phyloP scores from a whole-genome alignment of 768 basidiomycete genomes.

The Leucosporidium scottii region DNA sequence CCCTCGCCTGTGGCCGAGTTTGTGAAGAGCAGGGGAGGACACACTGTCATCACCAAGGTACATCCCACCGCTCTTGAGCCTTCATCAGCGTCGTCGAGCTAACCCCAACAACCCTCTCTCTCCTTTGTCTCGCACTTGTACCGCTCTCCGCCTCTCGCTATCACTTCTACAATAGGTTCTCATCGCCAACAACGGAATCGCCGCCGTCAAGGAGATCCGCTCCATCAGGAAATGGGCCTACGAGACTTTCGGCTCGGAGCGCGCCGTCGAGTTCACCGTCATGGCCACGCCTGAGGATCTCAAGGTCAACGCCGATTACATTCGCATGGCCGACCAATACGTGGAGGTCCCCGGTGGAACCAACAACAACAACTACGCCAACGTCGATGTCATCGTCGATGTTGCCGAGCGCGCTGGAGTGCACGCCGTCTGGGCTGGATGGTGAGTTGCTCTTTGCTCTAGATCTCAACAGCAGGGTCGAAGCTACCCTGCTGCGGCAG shows the following conservation, averaged over 20 bases:
- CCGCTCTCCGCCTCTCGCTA: constrained; percentile 6
- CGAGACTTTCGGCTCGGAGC: constrained; percentile 29
- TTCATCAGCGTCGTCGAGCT: constrained; percentile 2
- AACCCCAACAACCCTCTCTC: constrained; percentile 52
- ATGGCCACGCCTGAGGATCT: constrained; percentile 89
- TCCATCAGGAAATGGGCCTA: constrained; percentile 92
- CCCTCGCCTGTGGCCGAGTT: constrained; percentile 78
- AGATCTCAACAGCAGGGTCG: background rate
- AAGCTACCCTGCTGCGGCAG: background rate
- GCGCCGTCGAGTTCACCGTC: constrained; percentile 83
- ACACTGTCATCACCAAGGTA: constrained; percentile 98
- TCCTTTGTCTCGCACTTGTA: constrained; percentile 97
- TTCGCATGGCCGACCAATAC: constrained; percentile 98
- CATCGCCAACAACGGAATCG: constrained; percentile 60
- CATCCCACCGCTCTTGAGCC: constrained; percentile 31
- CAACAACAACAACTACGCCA: constrained; percentile 99
- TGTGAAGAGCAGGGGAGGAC: constrained; percentile 82
- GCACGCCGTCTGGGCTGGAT: constrained; percentile 99
- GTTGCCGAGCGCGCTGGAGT: constrained; percentile 95
- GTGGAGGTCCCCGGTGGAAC: constrained; percentile 97
- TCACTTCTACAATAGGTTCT: background rate
- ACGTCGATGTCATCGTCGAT: constrained; percentile 97
- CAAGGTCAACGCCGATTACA: constrained; percentile 94
- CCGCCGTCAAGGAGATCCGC: constrained; percentile 97
- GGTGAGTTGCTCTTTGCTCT: constrained; percentile 47